Base-by-base conservation (phyloP, 2,329 filamentous ascomycete genomes). In the Hypoxylon sp. region DNA sequence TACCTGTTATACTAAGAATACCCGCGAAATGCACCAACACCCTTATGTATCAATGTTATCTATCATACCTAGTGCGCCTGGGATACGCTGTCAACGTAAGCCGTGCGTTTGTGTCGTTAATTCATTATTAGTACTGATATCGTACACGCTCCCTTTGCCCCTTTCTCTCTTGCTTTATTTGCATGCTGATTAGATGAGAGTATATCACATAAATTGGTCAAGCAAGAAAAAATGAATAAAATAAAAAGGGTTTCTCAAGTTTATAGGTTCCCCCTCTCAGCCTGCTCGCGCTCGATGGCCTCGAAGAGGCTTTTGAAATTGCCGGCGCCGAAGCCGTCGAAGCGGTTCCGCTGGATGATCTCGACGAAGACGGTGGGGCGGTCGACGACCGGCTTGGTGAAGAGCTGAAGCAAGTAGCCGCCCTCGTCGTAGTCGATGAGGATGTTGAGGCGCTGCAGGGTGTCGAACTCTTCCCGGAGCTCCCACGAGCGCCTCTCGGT, bases 251-350 rank as follows among this genome's bases (percentile, higher is more conserved):
- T n/a, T n/a, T 39, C 17, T n/a, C 13, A 15, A 15, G n/a, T n/a
- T n/a, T 41, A 92, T 79, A 97, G 76, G 75, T 97, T 97, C 1
- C 94, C 94, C 58, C 94, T 84, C 77, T 91, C 83, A 47, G 88
- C 93, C 83, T 97, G 94, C 78, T 97, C 94, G 52, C 94, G 83
- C 84, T 97, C 94, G 76, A 97, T 96, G 2, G 94, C 94, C 83
- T 97, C 94, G 73, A 97, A 97, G 71, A 97, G 74, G 64, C 90
- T 93, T 87, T 93, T 97, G 82, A 97, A 97, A 78, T 97, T 98
- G 1, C 94, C 94, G 0, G 94, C 94, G 3, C 94, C 94, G 71
- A 97, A 97, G 0, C 94, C 94, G 30, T 91, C 89, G 77, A 97
- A 97, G 68, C 93, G 89, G 72, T 96, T 90, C 59, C 94, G 83